These are phyloP conservation scores for Silene vulgaris DNA, from an alignment of 179 eudicot genomes.

Conservation along the genomic window DNA sequence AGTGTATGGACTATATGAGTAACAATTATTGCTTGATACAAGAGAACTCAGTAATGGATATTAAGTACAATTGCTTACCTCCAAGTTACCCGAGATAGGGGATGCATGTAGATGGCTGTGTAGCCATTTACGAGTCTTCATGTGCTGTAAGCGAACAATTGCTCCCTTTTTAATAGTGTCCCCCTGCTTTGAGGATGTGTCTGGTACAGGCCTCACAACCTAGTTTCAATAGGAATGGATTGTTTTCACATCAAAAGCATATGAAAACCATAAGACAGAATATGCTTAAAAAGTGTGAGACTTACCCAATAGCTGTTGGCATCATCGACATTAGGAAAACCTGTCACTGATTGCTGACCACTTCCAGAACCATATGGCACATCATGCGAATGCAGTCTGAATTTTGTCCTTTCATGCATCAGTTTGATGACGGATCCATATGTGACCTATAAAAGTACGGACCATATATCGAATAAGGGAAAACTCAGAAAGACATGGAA, in stretches of 20 bases:
- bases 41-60: too few relatives aligned
- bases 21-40: too few relatives aligned
- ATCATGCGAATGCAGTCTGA: constrained; percentile 84
- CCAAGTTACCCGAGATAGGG: constrained; percentile 89
- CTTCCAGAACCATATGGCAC: constrained; percentile 99
- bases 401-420: constrained; percentile 83
- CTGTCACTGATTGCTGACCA: constrained; percentile 96
- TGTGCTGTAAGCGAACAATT: constrained; percentile 74
- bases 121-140: constrained; percentile 86
- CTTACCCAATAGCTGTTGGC: constrained; percentile 94
- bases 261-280: not conserved
- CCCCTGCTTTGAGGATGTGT: constrained; percentile 61
- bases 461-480: too few relatives aligned
- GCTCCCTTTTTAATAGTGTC: constrained; percentile 65
- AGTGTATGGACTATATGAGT: too few relatives aligned
- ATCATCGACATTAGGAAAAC: constrained; percentile 82
- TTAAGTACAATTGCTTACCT: constrained; percentile 39
- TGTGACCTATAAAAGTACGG: too few relatives aligned
- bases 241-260: not conserved
- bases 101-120: constrained; percentile 97
- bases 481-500: too few relatives aligned
- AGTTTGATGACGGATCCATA: constrained; percentile 70
- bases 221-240: constrained; percentile 10
- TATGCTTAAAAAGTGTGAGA: not conserved
- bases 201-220: constrained; percentile 65